phyloP scores from a whole-genome alignment of 805 yeast species.

The Nakazawaea ishiwadae region DNA sequence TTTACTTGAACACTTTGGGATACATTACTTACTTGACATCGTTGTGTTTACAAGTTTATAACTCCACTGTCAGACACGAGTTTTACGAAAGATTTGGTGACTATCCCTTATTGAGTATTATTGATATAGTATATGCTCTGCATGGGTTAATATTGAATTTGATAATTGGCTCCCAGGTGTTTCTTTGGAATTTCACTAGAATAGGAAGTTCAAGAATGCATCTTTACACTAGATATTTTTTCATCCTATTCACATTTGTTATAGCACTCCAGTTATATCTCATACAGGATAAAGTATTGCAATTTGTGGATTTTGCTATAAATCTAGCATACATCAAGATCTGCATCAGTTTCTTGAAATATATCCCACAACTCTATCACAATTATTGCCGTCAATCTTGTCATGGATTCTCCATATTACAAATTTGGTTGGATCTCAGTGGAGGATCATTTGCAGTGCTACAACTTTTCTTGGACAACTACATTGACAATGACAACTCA shows the following conservation, averaged over 20 bases:
- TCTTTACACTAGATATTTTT: constrained; percentile 17
- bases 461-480: constrained; percentile 37
- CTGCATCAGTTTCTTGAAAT: constrained; percentile 37
- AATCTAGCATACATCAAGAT: constrained; percentile 41
- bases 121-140: constrained; percentile 41
- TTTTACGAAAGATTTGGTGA: constrained; percentile 26
- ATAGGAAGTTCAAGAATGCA: constrained; percentile 22
- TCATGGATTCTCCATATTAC: constrained; percentile 38
- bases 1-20: constrained; percentile 41
- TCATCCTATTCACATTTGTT: constrained; percentile 13
- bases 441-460: constrained; percentile 36
- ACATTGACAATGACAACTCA: constrained; percentile 19
- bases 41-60: constrained; percentile 36
- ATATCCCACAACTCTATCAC: constrained; percentile 45
- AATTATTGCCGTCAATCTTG: constrained; percentile 37
- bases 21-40: constrained; percentile 40
- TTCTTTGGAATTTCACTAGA: constrained; percentile 29
- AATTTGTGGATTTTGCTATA: constrained; percentile 32
- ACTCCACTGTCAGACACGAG: constrained; percentile 25
- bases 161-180: constrained; percentile 33
- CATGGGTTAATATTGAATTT: constrained; percentile 42
- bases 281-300: constrained; percentile 13
- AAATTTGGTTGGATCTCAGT: constrained; percentile 34
- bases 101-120: constrained; percentile 35
- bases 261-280: constrained; percentile 15